Evolutionary conservation across 2,329 filamentous ascomycete species (phyloP).

Genomic region (Phialocephala sp.): DNA sequence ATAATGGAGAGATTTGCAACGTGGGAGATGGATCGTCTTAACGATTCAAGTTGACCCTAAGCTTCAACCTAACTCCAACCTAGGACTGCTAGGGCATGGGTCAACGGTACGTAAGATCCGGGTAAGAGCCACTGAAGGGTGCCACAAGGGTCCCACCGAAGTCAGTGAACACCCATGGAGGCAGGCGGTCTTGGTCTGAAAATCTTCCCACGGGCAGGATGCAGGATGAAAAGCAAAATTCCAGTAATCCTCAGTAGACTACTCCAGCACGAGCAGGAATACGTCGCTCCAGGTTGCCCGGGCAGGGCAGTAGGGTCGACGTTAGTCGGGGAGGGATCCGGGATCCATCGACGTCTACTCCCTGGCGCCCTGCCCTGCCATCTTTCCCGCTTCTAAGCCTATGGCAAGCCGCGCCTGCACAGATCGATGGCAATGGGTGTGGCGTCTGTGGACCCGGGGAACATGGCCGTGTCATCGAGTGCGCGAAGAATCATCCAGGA

Average conservation of each 20-base stretch:
- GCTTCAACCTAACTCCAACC: not conserved
- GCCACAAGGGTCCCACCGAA: not conserved
- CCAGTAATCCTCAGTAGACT: too few relatives aligned
- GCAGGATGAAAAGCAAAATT: not conserved
- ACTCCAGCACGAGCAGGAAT: too few relatives aligned
- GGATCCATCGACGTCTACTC: not conserved
- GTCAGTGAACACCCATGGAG: too few relatives aligned
- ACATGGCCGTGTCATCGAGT: not conserved
- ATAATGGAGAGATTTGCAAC: constrained; percentile 2
- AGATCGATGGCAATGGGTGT: too few relatives aligned
- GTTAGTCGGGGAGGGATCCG: not conserved
- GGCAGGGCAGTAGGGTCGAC: not conserved
- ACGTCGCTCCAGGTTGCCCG: not conserved
- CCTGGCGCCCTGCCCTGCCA: not conserved
- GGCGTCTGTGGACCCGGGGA: too few relatives aligned
- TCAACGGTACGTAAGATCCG: not conserved
- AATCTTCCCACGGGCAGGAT: not conserved
- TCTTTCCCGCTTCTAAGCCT: not conserved
- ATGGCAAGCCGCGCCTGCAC: too few relatives aligned
- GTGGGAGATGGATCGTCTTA: not conserved
- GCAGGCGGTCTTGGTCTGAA: not conserved
- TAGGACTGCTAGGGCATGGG: not conserved
- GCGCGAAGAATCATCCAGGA: too few relatives aligned
- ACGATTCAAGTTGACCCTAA: not conserved
- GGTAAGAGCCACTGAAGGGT: not conserved